Base-by-base conservation (phyloP, 257 asterid genomes). In the Lycium ferocissimum region DNA sequence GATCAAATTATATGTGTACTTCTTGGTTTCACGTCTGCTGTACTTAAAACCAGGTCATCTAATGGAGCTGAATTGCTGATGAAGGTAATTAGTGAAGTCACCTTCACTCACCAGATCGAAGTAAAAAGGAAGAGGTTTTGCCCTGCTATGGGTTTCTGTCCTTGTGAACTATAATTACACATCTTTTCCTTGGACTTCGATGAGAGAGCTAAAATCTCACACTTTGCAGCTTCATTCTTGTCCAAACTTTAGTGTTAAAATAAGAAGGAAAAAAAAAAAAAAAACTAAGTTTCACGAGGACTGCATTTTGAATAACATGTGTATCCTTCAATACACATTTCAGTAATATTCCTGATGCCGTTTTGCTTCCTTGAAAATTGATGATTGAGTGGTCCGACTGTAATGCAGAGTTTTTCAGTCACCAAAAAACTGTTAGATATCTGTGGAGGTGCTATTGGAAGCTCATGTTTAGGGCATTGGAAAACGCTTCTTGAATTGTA, bases 21-120 rank as follows among this genome's bases (percentile, higher is more conserved):
- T 87, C 93, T 97, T 90, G 89, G 92, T 56, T 93, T 95, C 71
- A 86, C 87, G 86, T 89, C 94, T 84, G 85, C 93, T 81, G 81
- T 93, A 69, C 82, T 88, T 83, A 91, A 87, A 81, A 72, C 87
- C 51, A 91, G 90, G 88, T 84, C 89, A 62, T 66, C 93, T 75
- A 94, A 93, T 86, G 90, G 93, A 83, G 90, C 88, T 87, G 98
- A 95, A 87, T 91, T 95, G 91, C 85, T 95, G 89, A 92, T 95
- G 73, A 96, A 95, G 98, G 99, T 95, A 94, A 58, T 47, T 61
- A 12, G 43, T 80, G 62, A 61, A 53, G 54, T 17, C 47, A 54
- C 54, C 49, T 26, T 78, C 20, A 14, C 58, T 78, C 63, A 78
- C 49, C 65, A 78, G 33, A 4, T 26, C 33, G 15, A 78, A 78